A percentile compares a stretch with the other conserved stretches of the same genome.
phyloP scores from a whole-genome alignment of 345 rosid genomes.

The Moricandia moricandioides region DNA sequence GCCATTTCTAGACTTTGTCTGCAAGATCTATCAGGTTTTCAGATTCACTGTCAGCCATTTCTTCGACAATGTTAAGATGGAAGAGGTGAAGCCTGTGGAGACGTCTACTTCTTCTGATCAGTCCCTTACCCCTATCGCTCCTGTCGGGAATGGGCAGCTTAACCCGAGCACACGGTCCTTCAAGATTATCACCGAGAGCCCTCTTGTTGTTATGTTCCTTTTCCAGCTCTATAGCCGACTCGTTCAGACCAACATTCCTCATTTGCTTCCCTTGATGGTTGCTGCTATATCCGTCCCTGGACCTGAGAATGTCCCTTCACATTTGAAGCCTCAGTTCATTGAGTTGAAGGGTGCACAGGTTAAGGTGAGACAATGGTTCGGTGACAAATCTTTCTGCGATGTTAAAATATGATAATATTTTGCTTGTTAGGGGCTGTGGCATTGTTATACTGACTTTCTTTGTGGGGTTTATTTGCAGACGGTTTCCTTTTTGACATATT shows the following conservation, averaged over 20 bases:
- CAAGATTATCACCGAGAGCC: constrained; percentile 97
- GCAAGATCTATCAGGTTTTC: constrained; percentile 92
- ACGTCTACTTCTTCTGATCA: constrained; percentile 67
- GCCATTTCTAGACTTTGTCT: constrained; percentile 91
- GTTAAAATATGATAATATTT: background rate
- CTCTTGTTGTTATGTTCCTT: constrained; percentile 97
- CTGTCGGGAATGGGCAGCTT: constrained; percentile 68
- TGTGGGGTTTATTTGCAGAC: constrained; percentile 59
- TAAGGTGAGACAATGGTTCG: constrained; percentile 58
- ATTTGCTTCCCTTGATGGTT: constrained; percentile 90
- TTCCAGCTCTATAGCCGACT: constrained; percentile 92
- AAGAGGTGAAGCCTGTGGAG: constrained; percentile 85
- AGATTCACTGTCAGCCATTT: constrained; percentile 80
- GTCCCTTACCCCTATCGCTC: constrained; percentile 48
- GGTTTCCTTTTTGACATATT: constrained; percentile 90
- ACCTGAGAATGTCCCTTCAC: constrained; percentile 87
- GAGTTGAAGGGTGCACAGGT: constrained; percentile 99
- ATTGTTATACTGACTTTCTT: constrained; percentile 20
- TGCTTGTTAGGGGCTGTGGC: background rate
- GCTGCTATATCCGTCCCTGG: constrained; percentile 96
- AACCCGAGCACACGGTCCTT: constrained; percentile 92
- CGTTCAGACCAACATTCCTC: constrained; percentile 94
- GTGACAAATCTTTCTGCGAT: background rate
- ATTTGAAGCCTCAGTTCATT: constrained; percentile 78
- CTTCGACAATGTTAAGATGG: constrained; percentile 63